Evolutionary conservation across 179 eudicot genomes (phyloP).

Genomic region (Beta macrorhiza): DNA sequence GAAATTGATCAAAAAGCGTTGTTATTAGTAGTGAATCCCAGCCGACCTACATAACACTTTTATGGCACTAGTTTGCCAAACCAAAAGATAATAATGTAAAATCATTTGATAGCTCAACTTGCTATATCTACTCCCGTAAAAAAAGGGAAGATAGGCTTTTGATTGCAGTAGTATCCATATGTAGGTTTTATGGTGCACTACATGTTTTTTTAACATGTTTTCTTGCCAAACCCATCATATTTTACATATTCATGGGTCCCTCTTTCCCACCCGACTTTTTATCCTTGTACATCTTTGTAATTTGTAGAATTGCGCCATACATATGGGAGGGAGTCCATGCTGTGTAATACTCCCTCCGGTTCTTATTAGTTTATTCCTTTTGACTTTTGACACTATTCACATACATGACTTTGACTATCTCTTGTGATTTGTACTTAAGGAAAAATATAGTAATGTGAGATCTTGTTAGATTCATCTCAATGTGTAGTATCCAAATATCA

Average conservation of each 20-base stretch:
- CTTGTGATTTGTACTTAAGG: too few species aligned
- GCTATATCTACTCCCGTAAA: background rate
- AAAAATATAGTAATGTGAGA: too few species aligned
- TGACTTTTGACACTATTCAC: too few species aligned
- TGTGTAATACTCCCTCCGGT: too few species aligned
- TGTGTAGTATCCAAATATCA: too few species aligned
- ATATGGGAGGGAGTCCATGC: too few species aligned
- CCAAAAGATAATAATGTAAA: background rate
- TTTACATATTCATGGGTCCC: constrained; percentile 10
- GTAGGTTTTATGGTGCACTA: constrained; percentile 4
- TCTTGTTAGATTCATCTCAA: too few species aligned
- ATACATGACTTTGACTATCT: too few species aligned
- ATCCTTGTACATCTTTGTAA: too few species aligned
- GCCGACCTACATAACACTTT: background rate
- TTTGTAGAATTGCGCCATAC: too few species aligned
- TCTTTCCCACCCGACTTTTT: background rate
- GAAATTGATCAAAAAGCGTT: background rate
- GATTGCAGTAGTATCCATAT: constrained; percentile 7
- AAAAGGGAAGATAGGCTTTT: background rate
- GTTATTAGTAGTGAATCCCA: background rate
- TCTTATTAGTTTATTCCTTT: too few species aligned
- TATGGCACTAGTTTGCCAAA: constrained; percentile 5
- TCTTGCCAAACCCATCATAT: constrained; percentile 27
- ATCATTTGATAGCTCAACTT: constrained; percentile 15
- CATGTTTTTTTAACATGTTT: constrained; percentile 11